These are phyloP conservation scores for Myriosclerotinia duriaeana DNA, from an alignment of 2,329 filamentous ascomycete genomes.

Conservation along the genomic window DNA sequence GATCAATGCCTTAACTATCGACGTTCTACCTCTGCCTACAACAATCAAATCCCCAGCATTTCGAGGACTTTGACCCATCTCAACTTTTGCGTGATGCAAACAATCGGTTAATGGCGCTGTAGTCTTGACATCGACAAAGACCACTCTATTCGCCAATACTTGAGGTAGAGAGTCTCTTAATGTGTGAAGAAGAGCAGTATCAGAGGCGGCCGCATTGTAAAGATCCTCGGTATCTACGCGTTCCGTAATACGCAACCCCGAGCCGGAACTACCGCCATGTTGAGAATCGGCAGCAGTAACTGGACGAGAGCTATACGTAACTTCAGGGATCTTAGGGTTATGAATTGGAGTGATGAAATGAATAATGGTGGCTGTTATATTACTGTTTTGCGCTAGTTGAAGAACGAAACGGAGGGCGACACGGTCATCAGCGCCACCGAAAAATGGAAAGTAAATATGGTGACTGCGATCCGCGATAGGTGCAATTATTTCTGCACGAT, in stretches of 20 bases:
- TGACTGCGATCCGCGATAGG: slow-evolving; percentile 69
- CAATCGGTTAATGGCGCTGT: slow-evolving; percentile 43
- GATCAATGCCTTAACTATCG: slow-evolving; percentile 28
- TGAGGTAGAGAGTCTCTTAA: slow-evolving; percentile 55
- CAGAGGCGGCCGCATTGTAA: slow-evolving; percentile 34
- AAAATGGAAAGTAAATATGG: slow-evolving; percentile 83
- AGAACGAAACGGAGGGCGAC: slow-evolving; percentile 77
- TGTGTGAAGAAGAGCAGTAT: slow-evolving; percentile 54
- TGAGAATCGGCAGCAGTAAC: slow-evolving; percentile 9
- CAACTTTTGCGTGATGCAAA: slow-evolving; percentile 54
- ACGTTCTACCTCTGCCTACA: slow-evolving; percentile 51
- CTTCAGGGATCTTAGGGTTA: slow-evolving; percentile 29
- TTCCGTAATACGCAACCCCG: slow-evolving; percentile 30
- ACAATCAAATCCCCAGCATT: slow-evolving; percentile 73
- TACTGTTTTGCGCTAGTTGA: slow-evolving; percentile 76
- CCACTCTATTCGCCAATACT: slow-evolving; percentile 52
- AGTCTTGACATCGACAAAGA: slow-evolving; percentile 55
- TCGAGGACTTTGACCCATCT: slow-evolving; percentile 58
- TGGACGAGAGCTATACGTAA: slow-evolving; percentile 13
- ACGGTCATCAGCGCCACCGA: slow-evolving; percentile 80
- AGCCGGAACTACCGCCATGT: slow-evolving; percentile 18
- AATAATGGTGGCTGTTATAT: slow-evolving; percentile 75
- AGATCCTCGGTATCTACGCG: slow-evolving; percentile 33
- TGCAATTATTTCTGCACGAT: slow-evolving; percentile 55
- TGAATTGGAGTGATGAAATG: slow-evolving; percentile 49